These are phyloP conservation scores for Zasmidium cellare DNA, from an alignment of 2,329 filamentous ascomycete species.

Conservation along the genomic window DNA sequence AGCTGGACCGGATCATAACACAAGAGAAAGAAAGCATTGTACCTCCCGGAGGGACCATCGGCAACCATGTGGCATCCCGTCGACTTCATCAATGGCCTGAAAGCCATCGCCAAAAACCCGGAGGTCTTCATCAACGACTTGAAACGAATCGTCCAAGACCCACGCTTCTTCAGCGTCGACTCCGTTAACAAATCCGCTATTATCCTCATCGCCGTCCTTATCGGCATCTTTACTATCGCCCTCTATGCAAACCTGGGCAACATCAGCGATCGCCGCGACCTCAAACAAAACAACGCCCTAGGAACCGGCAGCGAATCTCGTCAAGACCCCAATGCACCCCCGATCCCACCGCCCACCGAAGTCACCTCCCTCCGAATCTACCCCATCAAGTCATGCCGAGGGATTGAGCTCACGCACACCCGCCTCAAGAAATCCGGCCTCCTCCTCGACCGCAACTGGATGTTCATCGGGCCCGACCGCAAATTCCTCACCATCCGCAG, in stretches of 20 bases:
- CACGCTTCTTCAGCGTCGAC: constrained; percentile 1
- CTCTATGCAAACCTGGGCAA: constrained; percentile 27
- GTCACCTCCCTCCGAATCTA: constrained; percentile 58
- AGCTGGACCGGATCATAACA: not conserved
- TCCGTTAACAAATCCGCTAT: constrained; percentile 19
- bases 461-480: constrained; percentile 57
- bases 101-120: not conserved
- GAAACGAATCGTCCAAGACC: constrained; percentile 1
- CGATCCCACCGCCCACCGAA: constrained; percentile 40
- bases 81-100: not conserved
- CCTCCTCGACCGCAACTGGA: constrained; percentile 65
- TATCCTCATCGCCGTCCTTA: constrained; percentile 25
- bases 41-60: not conserved
- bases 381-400: constrained; percentile 67
- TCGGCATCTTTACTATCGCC: constrained; percentile 25
- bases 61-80: constrained; percentile 1
- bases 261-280: constrained; percentile 18
- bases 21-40: not conserved
- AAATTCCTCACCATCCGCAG: constrained; percentile 65
- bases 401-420: constrained; percentile 55
- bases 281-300: constrained; percentile 21
- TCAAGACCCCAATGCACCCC: constrained; percentile 26
- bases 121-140: constrained; percentile 4
- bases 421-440: constrained; percentile 58
- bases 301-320: constrained; percentile 23